phyloP scores from a whole-genome alignment of 2,329 filamentous ascomycete species.

The Diplodia intermedia region DNA sequence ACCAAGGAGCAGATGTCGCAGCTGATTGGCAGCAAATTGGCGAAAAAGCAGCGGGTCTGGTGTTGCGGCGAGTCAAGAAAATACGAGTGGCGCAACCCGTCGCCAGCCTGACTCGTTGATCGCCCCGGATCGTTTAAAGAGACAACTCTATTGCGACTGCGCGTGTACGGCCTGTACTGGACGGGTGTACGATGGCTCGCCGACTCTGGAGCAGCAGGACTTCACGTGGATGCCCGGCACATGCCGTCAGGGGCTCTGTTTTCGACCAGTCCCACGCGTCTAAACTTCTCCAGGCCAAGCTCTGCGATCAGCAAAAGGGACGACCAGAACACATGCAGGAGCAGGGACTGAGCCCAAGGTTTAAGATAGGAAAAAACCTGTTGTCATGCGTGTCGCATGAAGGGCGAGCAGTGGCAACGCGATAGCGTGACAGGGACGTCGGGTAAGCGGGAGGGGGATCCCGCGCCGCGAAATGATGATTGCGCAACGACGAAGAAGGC shows the following conservation, averaged over 20 bases:
- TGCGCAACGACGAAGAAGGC: neutral
- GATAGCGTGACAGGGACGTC: neutral
- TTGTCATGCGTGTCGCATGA: neutral
- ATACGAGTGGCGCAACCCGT: constrained; percentile 9
- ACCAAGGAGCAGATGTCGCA: constrained; percentile 7
- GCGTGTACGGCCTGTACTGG: neutral
- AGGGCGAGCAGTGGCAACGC: neutral
- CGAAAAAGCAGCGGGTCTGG: constrained; percentile 9
- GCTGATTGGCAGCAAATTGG: constrained; percentile 10
- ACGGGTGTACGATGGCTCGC: neutral
- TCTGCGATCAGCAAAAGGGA: neutral
- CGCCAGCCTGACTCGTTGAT: constrained; percentile 9
- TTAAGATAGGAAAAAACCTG: neutral
- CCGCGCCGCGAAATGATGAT: neutral
- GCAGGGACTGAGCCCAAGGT: neutral
- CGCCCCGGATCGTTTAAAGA: neutral
- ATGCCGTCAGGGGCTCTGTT: neutral
- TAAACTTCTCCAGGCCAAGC: neutral
- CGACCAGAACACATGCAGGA: neutral
- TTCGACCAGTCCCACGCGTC: neutral
- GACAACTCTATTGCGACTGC: constrained; percentile 10
- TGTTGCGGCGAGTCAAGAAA: constrained; percentile 18
- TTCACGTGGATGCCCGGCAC: neutral
- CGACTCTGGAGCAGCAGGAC: too few relatives aligned
- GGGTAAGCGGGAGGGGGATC: neutral